Evolutionary conservation across 257 asterid genomes (phyloP), one percentile per base, ranked within the genome.

Genomic region (Solanum chaucha): DNA sequence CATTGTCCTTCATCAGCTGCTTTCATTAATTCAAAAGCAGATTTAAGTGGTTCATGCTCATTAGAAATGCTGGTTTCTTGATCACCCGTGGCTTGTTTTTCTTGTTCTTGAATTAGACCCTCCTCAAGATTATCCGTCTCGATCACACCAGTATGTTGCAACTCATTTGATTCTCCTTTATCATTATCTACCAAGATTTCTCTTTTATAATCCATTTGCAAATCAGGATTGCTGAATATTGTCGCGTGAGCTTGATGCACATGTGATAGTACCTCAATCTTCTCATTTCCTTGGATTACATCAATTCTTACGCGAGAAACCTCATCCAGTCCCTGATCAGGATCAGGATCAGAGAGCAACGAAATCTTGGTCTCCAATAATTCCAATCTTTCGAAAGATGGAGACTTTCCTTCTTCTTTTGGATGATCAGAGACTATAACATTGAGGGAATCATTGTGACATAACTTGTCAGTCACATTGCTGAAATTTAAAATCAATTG

Each of bases 111-210:
- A 41, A 41, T 13, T 41, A 8, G 14, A 77, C 6, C 8, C 61
- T 13, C 61, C 36, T 77, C 83, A 41, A 6, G 1, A 41, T 77
- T 26, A 41, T n/a, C 36, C 32, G n/a, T 77, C 12, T 77, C 36
- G 30, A 77, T 77, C 8, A 24, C 55, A 24, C 20, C 36, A 24
- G 81, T 65, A 74, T 17, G 14, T 88, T 78, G 77, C 89, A 61
- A 84, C 86, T 82, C 89, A 30, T 14, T 24, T 20, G 26, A 80
- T 82, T 86, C 91, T 86, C 87, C 90, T 74, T 80, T 68, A 70
- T 75, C 90, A 38, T 58, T 46, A 59, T 22, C 1, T n/a, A 13
- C 6, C n/a, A 12, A 40, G 13, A 40, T 3, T 74, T 75, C 59
- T 11, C 34, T n/a, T 40, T 75, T 40, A 40, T 75, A n/a, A 36